These are phyloP conservation scores for Cucumis hystrix DNA, from an alignment of 306 rosid genomes.

Conservation along the genomic window DNA sequence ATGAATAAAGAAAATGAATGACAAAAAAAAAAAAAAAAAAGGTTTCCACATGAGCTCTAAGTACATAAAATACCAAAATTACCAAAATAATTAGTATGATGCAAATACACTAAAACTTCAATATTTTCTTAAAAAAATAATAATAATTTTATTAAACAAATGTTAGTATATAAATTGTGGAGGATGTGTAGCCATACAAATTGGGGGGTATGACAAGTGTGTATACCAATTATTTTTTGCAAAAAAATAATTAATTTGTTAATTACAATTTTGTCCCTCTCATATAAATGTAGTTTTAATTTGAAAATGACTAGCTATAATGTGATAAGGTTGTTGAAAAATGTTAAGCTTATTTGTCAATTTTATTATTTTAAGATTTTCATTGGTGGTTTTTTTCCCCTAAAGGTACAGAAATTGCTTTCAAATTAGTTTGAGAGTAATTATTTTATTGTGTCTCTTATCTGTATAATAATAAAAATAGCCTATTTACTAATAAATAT, in stretches of 20 bases:
- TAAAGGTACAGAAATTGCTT: background rate
- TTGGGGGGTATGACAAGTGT: background rate
- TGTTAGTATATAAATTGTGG: background rate
- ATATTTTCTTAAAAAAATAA: background rate
- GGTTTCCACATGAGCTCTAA: no score
- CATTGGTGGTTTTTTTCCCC: background rate
- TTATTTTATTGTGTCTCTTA: background rate
- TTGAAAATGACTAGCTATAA: constrained; percentile 1
- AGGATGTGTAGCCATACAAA: background rate
- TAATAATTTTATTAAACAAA: background rate
- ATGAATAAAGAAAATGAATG: no score
- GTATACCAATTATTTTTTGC: background rate
- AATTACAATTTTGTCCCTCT: background rate
- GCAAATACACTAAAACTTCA: background rate
- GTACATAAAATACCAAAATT: no score
- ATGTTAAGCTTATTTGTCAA: background rate
- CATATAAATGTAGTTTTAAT: background rate
- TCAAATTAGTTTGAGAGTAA: background rate
- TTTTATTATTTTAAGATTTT: background rate
- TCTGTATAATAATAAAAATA: no score
- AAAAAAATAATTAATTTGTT: background rate
- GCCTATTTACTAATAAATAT: background rate
- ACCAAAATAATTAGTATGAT: no score
- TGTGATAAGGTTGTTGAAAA: constrained; percentile 1
- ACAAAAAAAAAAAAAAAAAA: no score